Conservation (phyloP, 2,329 filamentous ascomycete species). For the Fusarium zealandicum region DNA sequence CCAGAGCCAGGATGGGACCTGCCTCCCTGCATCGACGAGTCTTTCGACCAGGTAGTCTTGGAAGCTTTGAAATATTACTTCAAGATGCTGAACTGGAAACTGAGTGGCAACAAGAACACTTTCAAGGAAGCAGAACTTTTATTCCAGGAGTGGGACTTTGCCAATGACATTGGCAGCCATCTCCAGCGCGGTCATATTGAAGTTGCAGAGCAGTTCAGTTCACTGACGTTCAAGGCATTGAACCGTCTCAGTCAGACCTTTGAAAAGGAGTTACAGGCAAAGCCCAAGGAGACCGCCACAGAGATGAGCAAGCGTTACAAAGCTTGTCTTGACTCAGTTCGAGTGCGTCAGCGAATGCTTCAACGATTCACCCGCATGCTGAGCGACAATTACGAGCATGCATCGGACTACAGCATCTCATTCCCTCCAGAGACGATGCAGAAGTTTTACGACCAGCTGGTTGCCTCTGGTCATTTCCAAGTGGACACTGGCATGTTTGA, state of each 20-base stretch:
- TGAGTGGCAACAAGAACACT: slow-evolving; percentile 96
- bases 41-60: slow-evolving; percentile 89
- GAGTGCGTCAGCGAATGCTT: slow-evolving; percentile 93
- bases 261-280: slow-evolving; percentile 85
- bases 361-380: slow-evolving; percentile 93
- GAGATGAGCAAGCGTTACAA: slow-evolving; percentile 99
- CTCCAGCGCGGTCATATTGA: slow-evolving; percentile 95
- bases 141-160: slow-evolving; percentile 98
- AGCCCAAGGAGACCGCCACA: slow-evolving; percentile 79
- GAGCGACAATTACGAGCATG: slow-evolving; percentile 94
- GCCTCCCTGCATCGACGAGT: slow-evolving; percentile 94
- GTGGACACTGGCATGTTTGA: slow-evolving; percentile 76
- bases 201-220: slow-evolving; percentile 96
- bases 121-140: slow-evolving; percentile 98
- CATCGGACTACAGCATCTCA: slow-evolving; percentile 91
- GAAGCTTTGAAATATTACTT: slow-evolving; percentile 98
- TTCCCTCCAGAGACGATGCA: slow-evolving; percentile 71
- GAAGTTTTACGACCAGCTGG: slow-evolving; percentile 80
- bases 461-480: slow-evolving; percentile 85
- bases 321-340: slow-evolving; percentile 91
- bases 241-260: slow-evolving; percentile 89
- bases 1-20: slow-evolving; percentile 94
- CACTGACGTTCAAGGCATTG: slow-evolving; percentile 90
- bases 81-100: slow-evolving; percentile 97
- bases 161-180: slow-evolving; percentile 88